These are phyloP conservation scores for Neolentinus lepideus DNA, from an alignment of 1,284 basidiomycete species.

Conservation along the genomic window DNA sequence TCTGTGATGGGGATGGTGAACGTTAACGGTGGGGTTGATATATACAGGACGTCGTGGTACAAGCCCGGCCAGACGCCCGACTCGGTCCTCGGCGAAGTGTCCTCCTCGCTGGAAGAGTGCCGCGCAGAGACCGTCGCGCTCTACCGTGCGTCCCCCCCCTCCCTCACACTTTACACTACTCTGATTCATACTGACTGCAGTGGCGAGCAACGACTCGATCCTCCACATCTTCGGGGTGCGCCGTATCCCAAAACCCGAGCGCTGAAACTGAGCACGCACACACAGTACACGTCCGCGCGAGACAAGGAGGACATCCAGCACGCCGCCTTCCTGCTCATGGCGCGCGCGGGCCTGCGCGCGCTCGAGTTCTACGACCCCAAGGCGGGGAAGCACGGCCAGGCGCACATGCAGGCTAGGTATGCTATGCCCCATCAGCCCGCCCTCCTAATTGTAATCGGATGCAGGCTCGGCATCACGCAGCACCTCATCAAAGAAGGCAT, in stretches of 20 bases:
- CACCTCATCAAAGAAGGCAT: constrained; percentile 69
- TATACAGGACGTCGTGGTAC: constrained; percentile 69
- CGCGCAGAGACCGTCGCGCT: constrained; percentile 78
- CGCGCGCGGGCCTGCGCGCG: constrained; percentile 70
- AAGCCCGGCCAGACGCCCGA: constrained; percentile 76
- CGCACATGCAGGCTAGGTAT: constrained; percentile 87
- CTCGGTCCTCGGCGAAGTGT: constrained; percentile 76
- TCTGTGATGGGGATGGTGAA: not conserved
- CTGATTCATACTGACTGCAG: constrained; percentile 26
- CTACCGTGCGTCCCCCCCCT: constrained; percentile 44
- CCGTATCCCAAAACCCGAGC: too few relatives aligned
- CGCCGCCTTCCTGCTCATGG: constrained; percentile 79
- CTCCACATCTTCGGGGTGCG: constrained; percentile 70
- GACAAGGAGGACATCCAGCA: constrained; percentile 75
- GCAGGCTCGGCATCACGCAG: constrained; percentile 73
- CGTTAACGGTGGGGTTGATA: not conserved
- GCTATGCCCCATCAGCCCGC: constrained; percentile 10
- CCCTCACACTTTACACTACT: not conserved
- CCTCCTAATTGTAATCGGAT: not conserved
- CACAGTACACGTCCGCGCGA: constrained; percentile 56
- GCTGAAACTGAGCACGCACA: too few relatives aligned
- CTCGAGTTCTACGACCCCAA: constrained; percentile 80
- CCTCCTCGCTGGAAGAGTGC: constrained; percentile 85
- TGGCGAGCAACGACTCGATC: constrained; percentile 65
- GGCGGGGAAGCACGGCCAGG: constrained; percentile 80